A percentile compares a stretch with the other conserved stretches of the same genome.
phyloP scores from a whole-genome alignment of 1,284 basidiomycete genomes.

The Ganoderma boninense region DNA sequence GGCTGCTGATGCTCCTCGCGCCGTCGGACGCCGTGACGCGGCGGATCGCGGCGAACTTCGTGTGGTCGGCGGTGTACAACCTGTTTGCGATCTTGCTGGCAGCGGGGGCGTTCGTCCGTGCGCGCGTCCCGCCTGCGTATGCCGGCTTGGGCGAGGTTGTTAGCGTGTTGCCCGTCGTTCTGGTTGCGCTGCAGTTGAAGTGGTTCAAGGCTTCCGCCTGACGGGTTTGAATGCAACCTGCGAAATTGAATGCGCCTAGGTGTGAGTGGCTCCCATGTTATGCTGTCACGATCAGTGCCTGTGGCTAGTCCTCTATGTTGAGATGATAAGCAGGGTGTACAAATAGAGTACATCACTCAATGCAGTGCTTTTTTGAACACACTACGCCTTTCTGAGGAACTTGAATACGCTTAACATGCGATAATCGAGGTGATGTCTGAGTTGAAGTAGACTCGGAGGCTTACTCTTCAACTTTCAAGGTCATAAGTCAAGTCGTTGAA shows the following conservation, averaged over 20 bases:
- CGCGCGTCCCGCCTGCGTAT: slow-evolving; percentile 49
- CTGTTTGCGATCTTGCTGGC: slow-evolving; percentile 56
- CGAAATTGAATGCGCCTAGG: background rate
- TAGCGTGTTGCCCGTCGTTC: slow-evolving; percentile 50
- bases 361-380: no score
- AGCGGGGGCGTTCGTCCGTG: slow-evolving; percentile 55
- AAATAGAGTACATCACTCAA: no score
- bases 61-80: slow-evolving; percentile 57
- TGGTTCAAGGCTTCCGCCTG: slow-evolving; percentile 36
- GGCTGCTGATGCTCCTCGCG: slow-evolving; percentile 50
- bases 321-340: no score
- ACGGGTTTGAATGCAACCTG: background rate
- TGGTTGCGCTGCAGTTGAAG: slow-evolving; percentile 45
- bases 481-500: no score
- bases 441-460: no score
- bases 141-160: slow-evolving; percentile 54
- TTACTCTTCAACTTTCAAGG: no score
- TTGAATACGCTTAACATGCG: no score
- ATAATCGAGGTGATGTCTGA: no score
- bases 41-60: slow-evolving; percentile 53
- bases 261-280: background rate
- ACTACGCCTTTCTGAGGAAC: no score
- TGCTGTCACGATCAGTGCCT: background rate
- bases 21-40: slow-evolving; percentile 51
- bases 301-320: background rate